Evolutionary conservation across 2,329 filamentous ascomycete genomes (phyloP).

Genomic region (Cladosporium sp.): DNA sequence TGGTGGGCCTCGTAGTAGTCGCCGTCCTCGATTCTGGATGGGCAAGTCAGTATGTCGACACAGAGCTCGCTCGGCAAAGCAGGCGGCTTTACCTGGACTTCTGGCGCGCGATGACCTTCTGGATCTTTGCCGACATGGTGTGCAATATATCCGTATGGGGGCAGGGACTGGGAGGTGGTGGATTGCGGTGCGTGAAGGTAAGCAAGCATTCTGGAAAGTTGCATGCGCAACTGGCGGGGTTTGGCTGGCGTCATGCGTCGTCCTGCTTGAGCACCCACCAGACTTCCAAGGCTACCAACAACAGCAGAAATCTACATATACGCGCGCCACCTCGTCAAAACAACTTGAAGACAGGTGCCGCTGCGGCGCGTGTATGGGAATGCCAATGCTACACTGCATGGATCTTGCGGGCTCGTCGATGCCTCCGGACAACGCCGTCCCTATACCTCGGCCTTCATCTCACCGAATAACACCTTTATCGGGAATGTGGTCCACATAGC

Average conservation of each 20-base stretch:
- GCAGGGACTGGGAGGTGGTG: background rate
- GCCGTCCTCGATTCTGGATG: constrained; percentile 72
- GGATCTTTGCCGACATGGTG: constrained; percentile 50
- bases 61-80: background rate
- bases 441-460: too few species aligned
- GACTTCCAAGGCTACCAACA: too few species aligned
- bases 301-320: too few species aligned
- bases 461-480: too few species aligned
- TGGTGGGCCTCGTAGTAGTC: constrained; percentile 98
- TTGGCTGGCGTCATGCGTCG: background rate
- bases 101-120: constrained; percentile 69
- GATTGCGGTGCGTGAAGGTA: background rate
- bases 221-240: background rate
- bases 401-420: too few species aligned
- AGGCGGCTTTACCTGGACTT: constrained; percentile 61
- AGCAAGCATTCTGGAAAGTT: background rate
- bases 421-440: too few species aligned
- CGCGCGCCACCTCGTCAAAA: too few species aligned
- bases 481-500: background rate
- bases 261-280: too few species aligned
- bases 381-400: too few species aligned
- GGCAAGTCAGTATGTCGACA: constrained; percentile 3
- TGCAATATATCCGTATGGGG: background rate
- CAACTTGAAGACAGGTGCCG: too few species aligned
- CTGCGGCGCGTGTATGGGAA: too few species aligned